Evolutionary conservation across 768 basidiomycete species (phyloP), one percentile per base, ranked within the genome.

Genomic region (Pisolithus orientalis): DNA sequence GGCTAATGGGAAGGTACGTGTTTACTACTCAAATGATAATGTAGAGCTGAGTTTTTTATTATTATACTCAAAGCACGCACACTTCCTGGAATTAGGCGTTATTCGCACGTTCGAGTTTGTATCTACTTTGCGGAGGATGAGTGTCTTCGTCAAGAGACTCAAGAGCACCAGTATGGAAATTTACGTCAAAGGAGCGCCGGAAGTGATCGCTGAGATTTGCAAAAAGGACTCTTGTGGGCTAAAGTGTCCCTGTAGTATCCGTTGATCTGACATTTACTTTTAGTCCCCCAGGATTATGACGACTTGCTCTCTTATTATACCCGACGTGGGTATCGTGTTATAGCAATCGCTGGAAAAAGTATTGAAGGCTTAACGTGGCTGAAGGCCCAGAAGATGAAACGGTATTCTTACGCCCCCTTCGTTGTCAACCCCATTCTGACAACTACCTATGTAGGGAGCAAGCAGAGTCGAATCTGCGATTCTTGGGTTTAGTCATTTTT

Each of bases 181-280:
- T 10, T 98, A 98, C 64, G 94, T 94, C 61, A 99, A 99, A 65
- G 96, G 96, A n/a, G 96, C 96, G 2, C 96, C 96, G 0, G 96
- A 99, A 69, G 92, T 97, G 51, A 98, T 99, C 94, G 67, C 71
- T 6, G 94, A 94, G 39, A 97, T 99, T 52, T 99, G 96, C 65
- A 88, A 94, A 50, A 84, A 77, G 55, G 81, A 87, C 48, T 90
- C 94, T n/a, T 85, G 95, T 98, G 61, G 59, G 93, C 75, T 40
- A 34, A 32, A 55, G 43, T n/a, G 53, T 49, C 38, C 7, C 25
- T 48, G 1, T 0, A 21, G 29, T 27, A 6, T 3, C 44, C 37
- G 28, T 28, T 50, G 42, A 34, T 51, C 58, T 70, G 44, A 67
- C 48, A 9, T 37, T 51, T 17, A 17, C 42, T 13, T 24, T 14